Evolutionary conservation across 192 early-diverging fungal genomes (phyloP).

Genomic region (Phycomyces blakesleeanus): DNA sequence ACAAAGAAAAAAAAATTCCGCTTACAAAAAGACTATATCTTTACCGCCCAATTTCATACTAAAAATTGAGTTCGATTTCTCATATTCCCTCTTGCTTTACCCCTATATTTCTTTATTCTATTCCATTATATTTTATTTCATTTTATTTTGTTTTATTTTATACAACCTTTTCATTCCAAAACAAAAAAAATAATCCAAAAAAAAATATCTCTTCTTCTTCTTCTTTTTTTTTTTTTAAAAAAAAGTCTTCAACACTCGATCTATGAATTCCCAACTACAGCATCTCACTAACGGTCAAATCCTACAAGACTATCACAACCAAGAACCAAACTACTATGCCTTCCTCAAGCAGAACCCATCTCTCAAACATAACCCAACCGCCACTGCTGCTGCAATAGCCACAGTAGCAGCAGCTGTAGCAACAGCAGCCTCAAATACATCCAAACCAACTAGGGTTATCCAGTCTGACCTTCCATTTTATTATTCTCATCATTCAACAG

Average conservation of each 20-base stretch:
- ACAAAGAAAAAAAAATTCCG: background rate
- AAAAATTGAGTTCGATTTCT: background rate
- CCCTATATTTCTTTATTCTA: background rate
- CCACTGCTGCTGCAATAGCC: background rate
- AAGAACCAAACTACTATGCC: background rate
- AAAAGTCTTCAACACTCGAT: too few relatives aligned
- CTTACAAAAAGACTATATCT: background rate
- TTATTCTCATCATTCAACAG: background rate
- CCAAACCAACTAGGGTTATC: background rate
- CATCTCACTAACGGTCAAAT: background rate
- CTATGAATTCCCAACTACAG: background rate
- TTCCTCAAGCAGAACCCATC: background rate
- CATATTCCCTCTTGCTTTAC: background rate
- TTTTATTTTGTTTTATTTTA: background rate
- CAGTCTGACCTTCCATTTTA: constrained; percentile 1
- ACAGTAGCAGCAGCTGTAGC: background rate
- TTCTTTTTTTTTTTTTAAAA: constrained; percentile 3
- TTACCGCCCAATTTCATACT: background rate
- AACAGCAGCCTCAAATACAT: background rate
- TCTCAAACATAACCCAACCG: background rate
- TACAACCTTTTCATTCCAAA: too few relatives aligned
- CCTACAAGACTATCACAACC: background rate
- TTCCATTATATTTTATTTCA: background rate
- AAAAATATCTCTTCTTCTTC: background rate
- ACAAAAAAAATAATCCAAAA: too few relatives aligned